Conservation (phyloP, 331 rosid genomes). For the Acacia concinna region DNA sequence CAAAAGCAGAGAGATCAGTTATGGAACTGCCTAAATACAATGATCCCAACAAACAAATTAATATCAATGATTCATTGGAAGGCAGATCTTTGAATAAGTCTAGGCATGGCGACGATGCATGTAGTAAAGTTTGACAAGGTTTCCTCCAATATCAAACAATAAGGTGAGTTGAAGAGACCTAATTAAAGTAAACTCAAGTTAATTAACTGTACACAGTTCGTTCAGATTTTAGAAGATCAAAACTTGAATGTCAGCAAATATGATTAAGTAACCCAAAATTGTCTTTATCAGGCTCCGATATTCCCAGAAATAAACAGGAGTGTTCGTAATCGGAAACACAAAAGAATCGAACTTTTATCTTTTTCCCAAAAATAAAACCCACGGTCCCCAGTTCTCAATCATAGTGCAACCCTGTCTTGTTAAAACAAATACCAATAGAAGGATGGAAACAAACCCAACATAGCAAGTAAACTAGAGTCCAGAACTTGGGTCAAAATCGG, state of each 20-base stretch:
- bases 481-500: slow-evolving; percentile 44
- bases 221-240: slow-evolving; percentile 17
- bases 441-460: slow-evolving; percentile 7
- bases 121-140: slow-evolving; percentile 32
- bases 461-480: slow-evolving; percentile 7
- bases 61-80: slow-evolving; percentile 20
- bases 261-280: slow-evolving; percentile 1
- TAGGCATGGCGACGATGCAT: neutral
- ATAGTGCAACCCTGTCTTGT: slow-evolving; percentile 21
- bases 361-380: neutral
- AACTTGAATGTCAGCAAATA: slow-evolving; percentile 30
- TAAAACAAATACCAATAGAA: neutral
- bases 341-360: neutral
- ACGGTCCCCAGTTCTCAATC: slow-evolving; percentile 31
- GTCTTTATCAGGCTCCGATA: neutral
- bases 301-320: slow-evolving; percentile 20
- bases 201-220: slow-evolving; percentile 4
- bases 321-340: slow-evolving; percentile 14
- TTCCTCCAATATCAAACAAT: slow-evolving; percentile 36
- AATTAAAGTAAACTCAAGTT: neutral
- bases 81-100: neutral
- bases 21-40: slow-evolving; percentile 26
- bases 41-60: slow-evolving; percentile 38
- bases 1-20: slow-evolving; percentile 11
- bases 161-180: slow-evolving; percentile 30